Evolutionary conservation across 2,329 filamentous ascomycete species (phyloP).

Genomic region (Calonectria henricotiae): DNA sequence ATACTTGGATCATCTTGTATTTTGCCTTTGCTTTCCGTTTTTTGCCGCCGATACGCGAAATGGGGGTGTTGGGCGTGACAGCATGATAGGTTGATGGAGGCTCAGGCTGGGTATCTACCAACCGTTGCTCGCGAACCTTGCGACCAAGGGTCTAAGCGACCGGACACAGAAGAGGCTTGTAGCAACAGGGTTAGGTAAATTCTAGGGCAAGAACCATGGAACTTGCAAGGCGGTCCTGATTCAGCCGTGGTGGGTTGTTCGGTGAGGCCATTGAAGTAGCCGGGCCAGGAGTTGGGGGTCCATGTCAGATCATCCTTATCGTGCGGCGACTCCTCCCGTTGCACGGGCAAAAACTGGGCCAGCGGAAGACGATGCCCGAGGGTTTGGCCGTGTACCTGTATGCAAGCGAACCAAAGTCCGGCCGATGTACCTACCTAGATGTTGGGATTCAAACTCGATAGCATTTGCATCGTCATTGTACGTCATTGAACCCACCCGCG

Average conservation of each 20-base stretch:
- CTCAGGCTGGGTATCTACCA: slow-evolving; percentile 20
- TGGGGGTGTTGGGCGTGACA: slow-evolving; percentile 26
- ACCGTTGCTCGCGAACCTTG: slow-evolving; percentile 1
- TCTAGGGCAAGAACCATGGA: slow-evolving; percentile 35
- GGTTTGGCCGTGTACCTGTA: slow-evolving; percentile 18
- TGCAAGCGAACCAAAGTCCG: slow-evolving; percentile 16
- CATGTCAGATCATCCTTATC: slow-evolving; percentile 55
- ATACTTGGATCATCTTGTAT: slow-evolving; percentile 8
- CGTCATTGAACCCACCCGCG: slow-evolving; percentile 22
- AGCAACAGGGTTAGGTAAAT: slow-evolving; percentile 48
- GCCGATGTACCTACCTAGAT: slow-evolving; percentile 10
- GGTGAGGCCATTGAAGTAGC: slow-evolving; percentile 38
- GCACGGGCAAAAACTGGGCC: slow-evolving; percentile 32
- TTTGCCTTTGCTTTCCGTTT: slow-evolving; percentile 49
- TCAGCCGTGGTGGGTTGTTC: slow-evolving; percentile 23
- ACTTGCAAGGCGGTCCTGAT: slow-evolving; percentile 36
- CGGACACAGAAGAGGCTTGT: slow-evolving; percentile 31
- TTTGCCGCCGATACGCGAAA: slow-evolving; percentile 43
- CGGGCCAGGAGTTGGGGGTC: slow-evolving; percentile 47
- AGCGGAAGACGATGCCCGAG: slow-evolving; percentile 32
- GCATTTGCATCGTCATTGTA: slow-evolving; percentile 19
- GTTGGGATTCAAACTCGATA: not conserved
- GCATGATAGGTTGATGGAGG: slow-evolving; percentile 25
- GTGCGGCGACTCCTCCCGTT: slow-evolving; percentile 39
- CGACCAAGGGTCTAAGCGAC: slow-evolving; percentile 18